These are phyloP conservation scores for Suhomyces kunorum DNA, from an alignment of 1,139 yeast genomes.

Conservation along the genomic window DNA sequence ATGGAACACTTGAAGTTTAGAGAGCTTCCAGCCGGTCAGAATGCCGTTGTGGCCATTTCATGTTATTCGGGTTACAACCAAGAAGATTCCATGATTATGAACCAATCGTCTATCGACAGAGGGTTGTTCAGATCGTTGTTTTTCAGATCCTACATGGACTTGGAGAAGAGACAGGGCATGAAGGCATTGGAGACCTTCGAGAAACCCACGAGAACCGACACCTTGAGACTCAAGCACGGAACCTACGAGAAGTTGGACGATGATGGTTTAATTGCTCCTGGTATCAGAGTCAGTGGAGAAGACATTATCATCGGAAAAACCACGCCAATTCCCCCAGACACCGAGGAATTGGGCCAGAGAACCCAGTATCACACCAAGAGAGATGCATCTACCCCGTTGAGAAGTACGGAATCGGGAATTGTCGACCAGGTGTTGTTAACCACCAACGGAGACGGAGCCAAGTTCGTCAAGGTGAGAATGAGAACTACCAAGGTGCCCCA, in stretches of 20 bases:
- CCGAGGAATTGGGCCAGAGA: constrained; percentile 97
- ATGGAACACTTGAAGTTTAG: constrained; percentile 97
- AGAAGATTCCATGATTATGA: constrained; percentile 99
- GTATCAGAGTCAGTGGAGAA: constrained; percentile 97
- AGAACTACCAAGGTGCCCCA: constrained; percentile 98
- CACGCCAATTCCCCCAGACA: constrained; percentile 97
- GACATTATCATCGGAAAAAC: constrained; percentile 98
- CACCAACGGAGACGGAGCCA: constrained; percentile 96
- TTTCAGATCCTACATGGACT: constrained; percentile 97
- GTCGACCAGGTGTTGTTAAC: constrained; percentile 96
- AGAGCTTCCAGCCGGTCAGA: constrained; percentile 98
- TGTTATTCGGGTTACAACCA: constrained; percentile 99
- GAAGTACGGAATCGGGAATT: constrained; percentile 97
- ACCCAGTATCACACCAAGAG: constrained; percentile 97
- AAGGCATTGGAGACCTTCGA: constrained; percentile 95
- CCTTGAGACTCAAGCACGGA: constrained; percentile 93
- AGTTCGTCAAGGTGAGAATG: constrained; percentile 97
- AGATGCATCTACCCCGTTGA: constrained; percentile 96
- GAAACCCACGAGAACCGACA: constrained; percentile 91
- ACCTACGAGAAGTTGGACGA: constrained; percentile 97
- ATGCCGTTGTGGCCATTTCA: constrained; percentile 96
- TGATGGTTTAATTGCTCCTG: constrained; percentile 97
- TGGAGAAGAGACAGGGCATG: constrained; percentile 98
- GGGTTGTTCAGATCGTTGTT: constrained; percentile 94
- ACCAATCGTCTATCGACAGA: constrained; percentile 94